A percentile compares a stretch with the other conserved stretches of the same genome.
phyloP scores from a whole-genome alignment of 2,329 filamentous ascomycete species.

The Colletotrichum gloeosporioides region DNA sequence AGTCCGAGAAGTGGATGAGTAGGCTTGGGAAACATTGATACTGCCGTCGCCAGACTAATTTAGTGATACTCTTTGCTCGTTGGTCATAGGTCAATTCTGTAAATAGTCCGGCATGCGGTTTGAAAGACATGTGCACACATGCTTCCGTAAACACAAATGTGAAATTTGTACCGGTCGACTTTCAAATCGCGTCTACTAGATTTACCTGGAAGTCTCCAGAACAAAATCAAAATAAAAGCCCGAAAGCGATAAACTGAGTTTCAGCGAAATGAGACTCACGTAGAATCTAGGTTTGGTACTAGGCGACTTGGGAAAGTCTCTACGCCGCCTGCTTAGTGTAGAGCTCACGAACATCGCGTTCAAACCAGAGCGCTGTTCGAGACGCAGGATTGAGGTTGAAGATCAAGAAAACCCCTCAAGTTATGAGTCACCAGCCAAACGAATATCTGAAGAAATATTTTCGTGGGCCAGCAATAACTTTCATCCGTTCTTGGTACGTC shows the following conservation, averaged over 20 bases:
- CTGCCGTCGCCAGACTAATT: too few species aligned
- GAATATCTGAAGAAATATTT: neutral
- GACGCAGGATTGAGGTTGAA: neutral
- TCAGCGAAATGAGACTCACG: too few species aligned
- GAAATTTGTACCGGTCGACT: neutral
- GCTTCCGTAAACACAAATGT: too few species aligned
- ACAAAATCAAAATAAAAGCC: neutral
- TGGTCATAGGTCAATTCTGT: too few species aligned
- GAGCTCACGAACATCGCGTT: fast-evolving
- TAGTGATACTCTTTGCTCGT: too few species aligned
- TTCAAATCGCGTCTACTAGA: fast-evolving
- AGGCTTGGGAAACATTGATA: too few species aligned
- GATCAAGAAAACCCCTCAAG: fast-evolving
- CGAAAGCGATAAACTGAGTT: too few species aligned
- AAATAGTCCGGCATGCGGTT: too few species aligned
- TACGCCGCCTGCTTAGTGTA: fast-evolving
- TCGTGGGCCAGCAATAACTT: neutral
- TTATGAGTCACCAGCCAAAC: neutral
- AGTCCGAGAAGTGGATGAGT: too few species aligned
- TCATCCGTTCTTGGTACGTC: neutral
- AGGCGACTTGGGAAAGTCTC: too few species aligned
- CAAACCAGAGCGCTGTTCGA: neutral
- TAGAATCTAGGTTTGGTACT: too few species aligned
- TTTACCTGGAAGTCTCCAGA: fast-evolving
- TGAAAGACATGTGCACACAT: too few species aligned